A percentile compares a stretch with the other conserved stretches of the same genome.
phyloP scores from a whole-genome alignment of 768 basidiomycete species.

The Trametes cingulata region DNA sequence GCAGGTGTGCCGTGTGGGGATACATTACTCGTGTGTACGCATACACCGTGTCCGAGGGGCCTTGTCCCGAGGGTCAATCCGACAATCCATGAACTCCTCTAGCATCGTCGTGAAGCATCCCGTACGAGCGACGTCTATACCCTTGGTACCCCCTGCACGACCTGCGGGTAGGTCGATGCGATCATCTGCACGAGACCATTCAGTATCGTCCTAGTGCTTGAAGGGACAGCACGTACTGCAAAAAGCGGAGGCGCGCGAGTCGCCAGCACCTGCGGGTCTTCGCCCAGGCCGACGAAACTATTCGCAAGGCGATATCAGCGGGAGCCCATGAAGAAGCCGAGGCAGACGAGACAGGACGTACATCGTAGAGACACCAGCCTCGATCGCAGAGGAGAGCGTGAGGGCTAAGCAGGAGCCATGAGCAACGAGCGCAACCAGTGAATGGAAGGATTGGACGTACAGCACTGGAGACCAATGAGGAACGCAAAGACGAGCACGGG shows the following conservation, averaged over 20 bases:
- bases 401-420: slow-evolving; percentile 43
- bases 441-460: slow-evolving; percentile 35
- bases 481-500: slow-evolving; percentile 79
- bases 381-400: slow-evolving; percentile 71
- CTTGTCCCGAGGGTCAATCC: too few species aligned
- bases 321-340: background rate
- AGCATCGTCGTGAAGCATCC: too few species aligned
- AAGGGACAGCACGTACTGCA: slow-evolving; percentile 41
- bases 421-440: background rate
- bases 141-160: slow-evolving; percentile 58
- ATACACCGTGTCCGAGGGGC: too few species aligned
- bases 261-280: slow-evolving; percentile 79
- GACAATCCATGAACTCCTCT: too few species aligned
- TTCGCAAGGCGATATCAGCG: background rate
- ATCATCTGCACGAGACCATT: slow-evolving; percentile 51
- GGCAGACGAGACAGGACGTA: slow-evolving; percentile 34
- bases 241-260: slow-evolving; percentile 73
- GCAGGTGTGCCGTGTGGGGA: too few species aligned
- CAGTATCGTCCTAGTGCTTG: background rate
- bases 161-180: slow-evolving; percentile 65
- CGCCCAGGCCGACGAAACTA: slow-evolving; percentile 82
- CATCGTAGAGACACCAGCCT: slow-evolving; percentile 89
- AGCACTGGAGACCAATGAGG: slow-evolving; percentile 73
- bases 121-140: slow-evolving; percentile 13
- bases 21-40: too few species aligned